Conservation (phyloP, 257 asterid species). For the Penstemon eatonii region DNA sequence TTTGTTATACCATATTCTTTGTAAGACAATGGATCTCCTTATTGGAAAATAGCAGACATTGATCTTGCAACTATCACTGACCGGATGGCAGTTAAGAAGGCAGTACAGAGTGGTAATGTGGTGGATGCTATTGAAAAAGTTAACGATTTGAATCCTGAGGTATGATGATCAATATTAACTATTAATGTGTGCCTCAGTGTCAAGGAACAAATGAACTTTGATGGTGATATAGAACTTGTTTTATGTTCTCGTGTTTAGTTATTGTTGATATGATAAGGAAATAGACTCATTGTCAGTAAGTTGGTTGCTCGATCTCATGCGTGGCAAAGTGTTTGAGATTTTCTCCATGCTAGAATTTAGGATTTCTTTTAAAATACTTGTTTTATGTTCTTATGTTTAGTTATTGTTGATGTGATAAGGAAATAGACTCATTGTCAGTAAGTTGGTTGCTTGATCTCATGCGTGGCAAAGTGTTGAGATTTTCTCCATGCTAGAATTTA, state of each 20-base stretch:
- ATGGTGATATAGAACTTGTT: background rate
- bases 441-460: too few relatives aligned
- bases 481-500: too few relatives aligned
- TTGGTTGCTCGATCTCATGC: too few relatives aligned
- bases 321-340: slow-evolving; percentile 9
- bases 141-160: slow-evolving; percentile 90
- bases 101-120: slow-evolving; percentile 82
- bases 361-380: too few relatives aligned
- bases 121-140: slow-evolving; percentile 93
- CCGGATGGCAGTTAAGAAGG: slow-evolving; percentile 88
- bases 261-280: background rate
- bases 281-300: background rate
- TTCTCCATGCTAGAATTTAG: too few relatives aligned
- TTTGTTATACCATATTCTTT: background rate
- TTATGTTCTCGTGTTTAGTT: slow-evolving; percentile 1
- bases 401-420: background rate
- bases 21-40: slow-evolving; percentile 38
- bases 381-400: background rate
- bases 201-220: slow-evolving; percentile 5
- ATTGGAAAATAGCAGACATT: slow-evolving; percentile 68
- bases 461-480: slow-evolving; percentile 6
- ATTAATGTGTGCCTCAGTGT: background rate
- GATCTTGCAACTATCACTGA: slow-evolving; percentile 84
- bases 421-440: background rate
- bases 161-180: slow-evolving; percentile 19